Conservation (phyloP, 2,329 filamentous ascomycete genomes). For the Verticillium isaacii region DNA sequence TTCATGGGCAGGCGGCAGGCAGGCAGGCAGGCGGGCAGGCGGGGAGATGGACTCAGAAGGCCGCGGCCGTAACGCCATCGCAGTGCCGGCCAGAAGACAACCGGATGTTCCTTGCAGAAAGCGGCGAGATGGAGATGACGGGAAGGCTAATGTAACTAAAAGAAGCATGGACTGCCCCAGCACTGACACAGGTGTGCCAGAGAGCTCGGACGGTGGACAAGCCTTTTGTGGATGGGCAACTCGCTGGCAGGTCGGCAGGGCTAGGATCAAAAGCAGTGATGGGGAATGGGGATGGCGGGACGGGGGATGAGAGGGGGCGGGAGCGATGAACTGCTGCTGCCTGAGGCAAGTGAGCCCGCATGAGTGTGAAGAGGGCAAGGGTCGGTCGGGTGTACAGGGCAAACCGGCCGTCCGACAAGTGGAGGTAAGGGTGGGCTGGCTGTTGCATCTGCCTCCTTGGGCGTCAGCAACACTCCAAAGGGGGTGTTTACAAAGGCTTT, state of each 20-base stretch:
- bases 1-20: not conserved
- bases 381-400: not conserved
- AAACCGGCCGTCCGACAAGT: not conserved
- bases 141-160: conserved; percentile 12
- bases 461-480: not conserved
- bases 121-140: conserved; percentile 5
- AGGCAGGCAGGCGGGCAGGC: not conserved
- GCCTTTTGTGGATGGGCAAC: not conserved
- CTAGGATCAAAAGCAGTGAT: conserved; percentile 1
- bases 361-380: not conserved
- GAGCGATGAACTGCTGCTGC: not conserved
- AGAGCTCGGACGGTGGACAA: not conserved
- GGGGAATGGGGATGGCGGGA: not conserved
- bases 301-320: not conserved
- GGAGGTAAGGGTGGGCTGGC: not conserved
- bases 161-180: conserved; percentile 5
- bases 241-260: conserved; percentile 6
- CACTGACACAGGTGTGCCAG: conserved; percentile 5
- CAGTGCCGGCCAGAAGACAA: not conserved
- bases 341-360: not conserved
- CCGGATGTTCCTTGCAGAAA: conserved; percentile 7
- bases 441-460: not conserved
- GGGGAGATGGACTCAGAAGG: not conserved
- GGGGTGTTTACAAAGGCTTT: not conserved
- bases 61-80: not conserved